phyloP scores from a whole-genome alignment of 768 basidiomycete genomes.

The Roridomyces roridus region DNA sequence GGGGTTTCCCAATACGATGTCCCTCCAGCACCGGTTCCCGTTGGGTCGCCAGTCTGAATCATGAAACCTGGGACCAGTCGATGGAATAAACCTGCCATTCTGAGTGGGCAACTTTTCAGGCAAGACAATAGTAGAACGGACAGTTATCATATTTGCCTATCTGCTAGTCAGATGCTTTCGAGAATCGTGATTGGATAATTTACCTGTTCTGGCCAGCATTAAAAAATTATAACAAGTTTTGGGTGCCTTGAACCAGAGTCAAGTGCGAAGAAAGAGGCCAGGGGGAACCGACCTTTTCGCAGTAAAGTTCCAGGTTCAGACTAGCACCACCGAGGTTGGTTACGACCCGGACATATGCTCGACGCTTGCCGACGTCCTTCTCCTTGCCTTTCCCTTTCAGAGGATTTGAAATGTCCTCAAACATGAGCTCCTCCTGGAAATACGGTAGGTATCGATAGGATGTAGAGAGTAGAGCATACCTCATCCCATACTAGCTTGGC shows the following conservation, averaged over 20 bases:
- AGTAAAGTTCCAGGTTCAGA: conserved; percentile 83
- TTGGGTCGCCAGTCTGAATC: conserved; percentile 99
- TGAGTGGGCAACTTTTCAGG: too few relatives aligned
- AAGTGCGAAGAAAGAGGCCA: neutral
- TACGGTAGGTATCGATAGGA: neutral
- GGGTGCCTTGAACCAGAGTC: conserved; percentile 67
- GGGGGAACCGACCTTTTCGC: conserved; percentile 72
- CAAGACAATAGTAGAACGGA: too few relatives aligned
- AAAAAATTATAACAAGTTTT: conserved; percentile 99
- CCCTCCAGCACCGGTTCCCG: conserved; percentile 93
- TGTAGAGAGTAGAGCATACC: conserved; percentile 41
- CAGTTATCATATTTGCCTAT: conserved; percentile 79
- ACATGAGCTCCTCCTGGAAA: conserved; percentile 92
- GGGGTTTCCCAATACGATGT: conserved; percentile 94
- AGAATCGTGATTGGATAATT: too few relatives aligned
- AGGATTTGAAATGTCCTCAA: conserved; percentile 86
- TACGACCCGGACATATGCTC: conserved; percentile 95
- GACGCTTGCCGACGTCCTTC: conserved; percentile 88
- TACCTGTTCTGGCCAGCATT: conserved; percentile 84
- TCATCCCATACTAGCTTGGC: conserved; percentile 96
- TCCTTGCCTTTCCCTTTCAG: conserved; percentile 90
- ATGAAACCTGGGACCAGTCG: conserved; percentile 94
- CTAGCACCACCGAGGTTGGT: conserved; percentile 90
- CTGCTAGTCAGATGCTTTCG: too few relatives aligned
- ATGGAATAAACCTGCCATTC: conserved; percentile 92